phyloP scores from a whole-genome alignment of 192 early-diverging fungal species.

The Umbelopsis vinacea region DNA sequence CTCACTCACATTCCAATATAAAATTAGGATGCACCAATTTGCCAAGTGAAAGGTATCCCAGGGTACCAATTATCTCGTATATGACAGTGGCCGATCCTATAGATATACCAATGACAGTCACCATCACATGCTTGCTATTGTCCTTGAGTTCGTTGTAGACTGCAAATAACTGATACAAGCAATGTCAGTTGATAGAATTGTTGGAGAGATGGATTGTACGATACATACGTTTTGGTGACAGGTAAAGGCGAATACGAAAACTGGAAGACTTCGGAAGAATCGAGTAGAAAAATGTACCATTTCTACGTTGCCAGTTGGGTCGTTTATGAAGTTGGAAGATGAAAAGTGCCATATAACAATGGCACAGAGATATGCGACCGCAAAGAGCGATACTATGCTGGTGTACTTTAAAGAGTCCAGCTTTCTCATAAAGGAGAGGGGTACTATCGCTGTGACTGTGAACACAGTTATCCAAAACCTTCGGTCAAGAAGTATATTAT shows the following conservation, averaged over 20 bases:
- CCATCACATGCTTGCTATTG: slow-evolving; percentile 71
- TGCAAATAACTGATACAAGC: slow-evolving; percentile 69
- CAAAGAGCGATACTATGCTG: slow-evolving; percentile 74
- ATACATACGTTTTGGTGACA: slow-evolving; percentile 90
- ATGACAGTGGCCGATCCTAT: slow-evolving; percentile 70
- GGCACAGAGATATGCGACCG: slow-evolving; percentile 83
- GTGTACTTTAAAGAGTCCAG: slow-evolving; percentile 89
- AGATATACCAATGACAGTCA: slow-evolving; percentile 68
- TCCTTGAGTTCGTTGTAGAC: slow-evolving; percentile 90
- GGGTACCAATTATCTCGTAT: slow-evolving; percentile 81
- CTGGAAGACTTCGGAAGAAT: slow-evolving; percentile 76
- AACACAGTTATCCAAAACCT: slow-evolving; percentile 82
- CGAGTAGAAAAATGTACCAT: slow-evolving; percentile 54
- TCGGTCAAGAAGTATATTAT: slow-evolving; percentile 53
- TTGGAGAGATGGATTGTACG: not conserved
- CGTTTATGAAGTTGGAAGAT: slow-evolving; percentile 53
- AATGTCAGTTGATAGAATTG: not conserved
- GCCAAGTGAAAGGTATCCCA: slow-evolving; percentile 90
- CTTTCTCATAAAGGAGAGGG: slow-evolving; percentile 73
- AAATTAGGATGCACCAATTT: slow-evolving; percentile 77
- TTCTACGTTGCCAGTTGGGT: slow-evolving; percentile 60
- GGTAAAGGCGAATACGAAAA: slow-evolving; percentile 97
- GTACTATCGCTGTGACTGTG: slow-evolving; percentile 64
- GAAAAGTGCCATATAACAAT: slow-evolving; percentile 79
- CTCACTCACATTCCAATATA: slow-evolving; percentile 67